A percentile compares a stretch with the other conserved stretches of the same genome.
Evolutionary conservation across 2,329 filamentous ascomycete species (phyloP).

Genomic region (Colletotrichum neosansevieriae): DNA sequence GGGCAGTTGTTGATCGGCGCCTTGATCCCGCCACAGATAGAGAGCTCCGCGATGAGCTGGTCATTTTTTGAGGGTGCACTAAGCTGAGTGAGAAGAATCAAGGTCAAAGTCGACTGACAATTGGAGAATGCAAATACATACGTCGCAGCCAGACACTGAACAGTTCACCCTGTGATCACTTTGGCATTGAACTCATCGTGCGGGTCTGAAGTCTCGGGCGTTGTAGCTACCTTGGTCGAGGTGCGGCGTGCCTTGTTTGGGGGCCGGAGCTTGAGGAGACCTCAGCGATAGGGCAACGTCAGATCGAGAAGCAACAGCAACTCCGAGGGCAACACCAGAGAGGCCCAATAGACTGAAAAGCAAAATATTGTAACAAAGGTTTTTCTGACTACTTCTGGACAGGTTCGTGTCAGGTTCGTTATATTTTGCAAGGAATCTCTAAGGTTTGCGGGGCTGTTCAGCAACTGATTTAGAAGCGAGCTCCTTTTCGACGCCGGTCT

Average conservation of each 20-base stretch:
- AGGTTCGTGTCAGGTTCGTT: too few species aligned
- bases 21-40: conserved; percentile 9
- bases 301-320: background rate
- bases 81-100: background rate
- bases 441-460: too few species aligned
- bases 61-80: conserved; percentile 5
- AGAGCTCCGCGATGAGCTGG: background rate
- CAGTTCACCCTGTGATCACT: background rate
- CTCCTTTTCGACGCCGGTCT: too few species aligned
- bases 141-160: conserved; percentile 3
- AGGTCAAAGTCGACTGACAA: background rate
- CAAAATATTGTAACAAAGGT: background rate
- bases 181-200: background rate
- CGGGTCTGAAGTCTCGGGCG: background rate
- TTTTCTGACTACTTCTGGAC: too few species aligned
- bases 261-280: background rate
- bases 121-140: background rate
- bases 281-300: background rate
- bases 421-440: too few species aligned
- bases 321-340: background rate
- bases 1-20: conserved; percentile 5
- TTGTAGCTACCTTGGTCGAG: background rate
- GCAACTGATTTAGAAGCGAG: background rate
- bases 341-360: background rate
- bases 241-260: background rate